Evolutionary conservation across 805 yeast species (phyloP).

Genomic region (Teunomyces panamensis): DNA sequence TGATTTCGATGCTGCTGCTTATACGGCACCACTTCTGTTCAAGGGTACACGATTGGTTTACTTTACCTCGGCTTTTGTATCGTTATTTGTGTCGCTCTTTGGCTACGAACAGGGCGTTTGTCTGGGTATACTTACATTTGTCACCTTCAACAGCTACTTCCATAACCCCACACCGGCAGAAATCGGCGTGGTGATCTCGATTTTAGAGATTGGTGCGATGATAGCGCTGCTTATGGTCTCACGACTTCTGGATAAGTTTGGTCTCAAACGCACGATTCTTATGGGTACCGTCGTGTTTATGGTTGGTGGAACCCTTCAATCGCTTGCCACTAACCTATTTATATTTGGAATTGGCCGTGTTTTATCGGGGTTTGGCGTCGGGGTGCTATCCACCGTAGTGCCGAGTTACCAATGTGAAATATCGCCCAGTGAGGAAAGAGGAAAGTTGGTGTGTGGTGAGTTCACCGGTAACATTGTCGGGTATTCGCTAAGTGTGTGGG

Average conservation of each 20-base stretch:
- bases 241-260: slow-evolving; percentile 70
- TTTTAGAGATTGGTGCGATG: slow-evolving; percentile 85
- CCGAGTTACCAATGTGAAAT: slow-evolving; percentile 89
- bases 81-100: slow-evolving; percentile 40
- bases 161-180: slow-evolving; percentile 68
- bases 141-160: slow-evolving; percentile 66
- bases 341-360: slow-evolving; percentile 72
- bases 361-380: slow-evolving; percentile 84
- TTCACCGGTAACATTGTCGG: slow-evolving; percentile 85
- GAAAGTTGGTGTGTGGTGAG: slow-evolving; percentile 80
- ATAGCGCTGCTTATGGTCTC: slow-evolving; percentile 78
- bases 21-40: slow-evolving; percentile 30
- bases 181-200: slow-evolving; percentile 85
- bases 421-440: slow-evolving; percentile 83
- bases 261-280: slow-evolving; percentile 75
- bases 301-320: slow-evolving; percentile 74
- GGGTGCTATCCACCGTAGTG: slow-evolving; percentile 76
- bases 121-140: slow-evolving; percentile 79
- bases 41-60: slow-evolving; percentile 41
- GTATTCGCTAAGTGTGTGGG: slow-evolving; percentile 82
- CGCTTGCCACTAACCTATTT: slow-evolving; percentile 52
- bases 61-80: slow-evolving; percentile 44
- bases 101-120: slow-evolving; percentile 72
- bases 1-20: slow-evolving; percentile 33
- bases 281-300: slow-evolving; percentile 77